Base-by-base conservation (phyloP, 2,329 filamentous ascomycete species). In the Leptosphaerulina australis region DNA sequence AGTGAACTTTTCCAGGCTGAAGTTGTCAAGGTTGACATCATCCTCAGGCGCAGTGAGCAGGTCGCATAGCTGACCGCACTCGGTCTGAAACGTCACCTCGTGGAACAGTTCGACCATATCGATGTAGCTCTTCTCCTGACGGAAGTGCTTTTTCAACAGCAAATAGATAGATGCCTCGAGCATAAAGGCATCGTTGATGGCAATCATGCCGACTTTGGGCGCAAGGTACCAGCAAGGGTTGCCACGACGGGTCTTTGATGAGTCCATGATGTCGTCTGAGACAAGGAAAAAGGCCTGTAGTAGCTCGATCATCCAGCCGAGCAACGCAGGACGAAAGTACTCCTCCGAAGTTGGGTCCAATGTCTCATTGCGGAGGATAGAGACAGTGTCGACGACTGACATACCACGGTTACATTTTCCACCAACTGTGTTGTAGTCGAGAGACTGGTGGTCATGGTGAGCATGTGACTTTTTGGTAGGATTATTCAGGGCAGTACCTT, bases 371-470 rank as follows among this genome's bases (percentile, higher is more conserved):
- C 92, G 83, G 57, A 97, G 85, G 66, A 94, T 80, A 59, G 90
- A 88, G 59, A 87, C 86, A 36, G 91, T 94, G 78, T 99, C 94
- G 62, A 94, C 88, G 53, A 97, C 93, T 37, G 92, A 97, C 85
- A 99, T 95, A 78, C 94, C 94, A 70, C 94, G 91, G 80, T 99
- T 99, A 81, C 92, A 96, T 82, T 99, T 99, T 72, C 94, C 94
- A 64, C 94, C 94, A 44, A 94, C 79, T 5, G 90, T 85, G 78
- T 99, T 99, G 78, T 85, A 82, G 71, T 92, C 83, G 67, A 97
- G 83, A 55, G 83, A 88, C 91, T 97, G 66, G 24, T 44, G 12
- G 12, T 11, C n/a, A 12, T 17, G 35, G 50, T 67, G 47, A 69
- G 58, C 49, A 44, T 54, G 45, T 30, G 47, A 44, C 41, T 24